phyloP scores from a whole-genome alignment of 495 filamentous ascomycete species.

The Venustampulla echinocandica region DNA sequence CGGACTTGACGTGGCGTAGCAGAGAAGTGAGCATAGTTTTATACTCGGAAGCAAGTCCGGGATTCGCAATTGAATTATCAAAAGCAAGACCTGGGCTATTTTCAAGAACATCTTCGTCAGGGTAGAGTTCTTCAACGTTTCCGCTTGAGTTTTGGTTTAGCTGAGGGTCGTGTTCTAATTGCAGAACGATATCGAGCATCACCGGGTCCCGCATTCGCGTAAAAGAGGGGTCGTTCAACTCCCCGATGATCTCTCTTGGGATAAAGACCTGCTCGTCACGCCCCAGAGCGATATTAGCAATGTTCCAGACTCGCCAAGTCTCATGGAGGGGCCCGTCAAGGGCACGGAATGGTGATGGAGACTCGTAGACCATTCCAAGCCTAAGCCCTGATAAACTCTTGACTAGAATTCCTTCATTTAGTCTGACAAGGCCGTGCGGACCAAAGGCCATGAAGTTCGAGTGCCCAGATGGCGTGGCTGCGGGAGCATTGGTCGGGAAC shows the following conservation, averaged over 20 bases:
- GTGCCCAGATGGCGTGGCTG: background rate
- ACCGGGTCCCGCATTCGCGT: conserved; percentile 63
- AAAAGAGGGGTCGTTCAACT: conserved; percentile 76
- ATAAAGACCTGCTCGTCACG: conserved; percentile 86
- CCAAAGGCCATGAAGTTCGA: conserved; percentile 49
- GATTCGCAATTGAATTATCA: conserved; percentile 3
- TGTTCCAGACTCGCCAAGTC: conserved; percentile 62
- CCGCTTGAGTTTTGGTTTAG: conserved; percentile 15
- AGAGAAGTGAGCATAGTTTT: conserved; percentile 47
- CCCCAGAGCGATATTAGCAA: conserved; percentile 74
- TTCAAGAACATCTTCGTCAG: conserved; percentile 3
- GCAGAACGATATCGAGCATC: conserved; percentile 62
- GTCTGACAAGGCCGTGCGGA: conserved; percentile 37
- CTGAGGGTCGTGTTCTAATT: conserved; percentile 32
- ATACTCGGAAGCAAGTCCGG: conserved; percentile 20
- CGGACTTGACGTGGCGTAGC: conserved; percentile 48
- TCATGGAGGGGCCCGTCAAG: conserved; percentile 23
- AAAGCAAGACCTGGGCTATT: background rate
- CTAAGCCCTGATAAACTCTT: conserved; percentile 71
- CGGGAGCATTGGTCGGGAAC: conserved; percentile 16
- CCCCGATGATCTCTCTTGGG: conserved; percentile 62
- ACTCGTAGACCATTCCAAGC: conserved; percentile 68
- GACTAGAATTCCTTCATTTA: conserved; percentile 63
- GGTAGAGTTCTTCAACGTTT: conserved; percentile 14
- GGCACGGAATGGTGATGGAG: conserved; percentile 14